Evolutionary conservation across 2,329 filamentous ascomycete genomes (phyloP).

Genomic region (Colletotrichum echinochloae): DNA sequence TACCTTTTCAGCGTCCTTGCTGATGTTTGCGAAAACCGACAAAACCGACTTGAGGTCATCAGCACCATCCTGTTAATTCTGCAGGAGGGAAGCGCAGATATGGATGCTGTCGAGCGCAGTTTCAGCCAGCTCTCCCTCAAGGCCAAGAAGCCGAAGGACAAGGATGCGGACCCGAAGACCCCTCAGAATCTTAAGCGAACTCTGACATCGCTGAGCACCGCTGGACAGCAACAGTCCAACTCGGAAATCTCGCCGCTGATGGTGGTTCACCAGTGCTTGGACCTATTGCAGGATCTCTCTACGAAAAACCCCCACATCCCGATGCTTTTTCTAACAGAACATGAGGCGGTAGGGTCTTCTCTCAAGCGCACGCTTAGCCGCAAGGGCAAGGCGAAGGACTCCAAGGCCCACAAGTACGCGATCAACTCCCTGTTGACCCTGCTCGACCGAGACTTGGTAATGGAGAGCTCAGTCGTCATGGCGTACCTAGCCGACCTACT

Average conservation of each 20-base stretch:
- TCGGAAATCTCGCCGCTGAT: conserved; percentile 93
- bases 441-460: conserved; percentile 92
- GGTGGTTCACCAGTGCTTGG: conserved; percentile 95
- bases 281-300: conserved; percentile 85
- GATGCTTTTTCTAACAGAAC: conserved; percentile 93
- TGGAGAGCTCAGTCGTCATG: conserved; percentile 98
- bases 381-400: conserved; percentile 91
- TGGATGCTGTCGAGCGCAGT: conserved; percentile 93
- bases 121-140: conserved; percentile 93
- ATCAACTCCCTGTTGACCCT: conserved; percentile 91
- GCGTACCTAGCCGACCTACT: conserved; percentile 89
- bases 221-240: conserved; percentile 67
- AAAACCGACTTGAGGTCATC: conserved; percentile 93
- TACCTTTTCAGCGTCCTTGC: conserved; percentile 89
- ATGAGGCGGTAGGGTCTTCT: conserved; percentile 79
- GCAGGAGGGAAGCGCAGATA: conserved; percentile 94
- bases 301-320: conserved; percentile 88
- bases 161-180: conserved; percentile 75
- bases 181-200: conserved; percentile 84
- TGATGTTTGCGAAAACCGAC: conserved; percentile 95
- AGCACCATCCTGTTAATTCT: conserved; percentile 92
- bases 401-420: conserved; percentile 86
- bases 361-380: conserved; percentile 81
- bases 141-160: conserved; percentile 82
- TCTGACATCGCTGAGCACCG: conserved; percentile 67